Base-by-base conservation (phyloP, 1,139 yeast species). In the Lodderomyces orthopsilosis region DNA sequence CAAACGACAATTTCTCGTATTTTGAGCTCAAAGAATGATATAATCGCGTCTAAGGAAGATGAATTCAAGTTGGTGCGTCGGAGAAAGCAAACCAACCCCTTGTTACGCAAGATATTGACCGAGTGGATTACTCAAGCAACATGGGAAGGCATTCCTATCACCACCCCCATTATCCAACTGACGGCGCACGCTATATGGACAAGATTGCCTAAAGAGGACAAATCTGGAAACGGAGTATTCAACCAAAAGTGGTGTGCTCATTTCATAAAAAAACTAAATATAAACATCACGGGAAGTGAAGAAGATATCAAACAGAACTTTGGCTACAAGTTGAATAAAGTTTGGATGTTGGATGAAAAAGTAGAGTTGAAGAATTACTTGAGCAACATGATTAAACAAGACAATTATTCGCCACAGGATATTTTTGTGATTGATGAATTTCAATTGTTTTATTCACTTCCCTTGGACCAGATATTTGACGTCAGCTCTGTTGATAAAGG, bases 41-140 rank as follows among this genome's bases (percentile, higher is more conserved):
- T 80, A 40, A 75, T 81, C 49, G 77, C 84, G 3, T 63, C 79
- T 34, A 80, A 79, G 54, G 83, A 79, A 43, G 72, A 80, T 27
- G 86, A 81, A 47, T 74, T 75, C 58, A 74, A 62, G 61, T 63
- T 74, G 47, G 77, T 76, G 26, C 61, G 85, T 49, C 63, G 85
- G 44, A 59, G 87, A 47, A 77, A 79, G 45, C 75, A 78, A 35
- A 63, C 79, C 27, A 81, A 82, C 52, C 79, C 83, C 4, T 57
- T 81, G 13, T 64, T 82, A 14, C 63, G 87, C 40, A 70, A 75
- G 40, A 81, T 81, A 6, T 59, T 82, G 38, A 75, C 82, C 8
- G 87, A 82, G 58, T 82, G 87, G 87, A 78, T 81, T 40, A 75
- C 84, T 1, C 87, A 81, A 56, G 79, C 83, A 19, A 73, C 76